These are phyloP conservation scores for Trametes polyzona DNA, from an alignment of 1,284 basidiomycete species.

Conservation along the genomic window DNA sequence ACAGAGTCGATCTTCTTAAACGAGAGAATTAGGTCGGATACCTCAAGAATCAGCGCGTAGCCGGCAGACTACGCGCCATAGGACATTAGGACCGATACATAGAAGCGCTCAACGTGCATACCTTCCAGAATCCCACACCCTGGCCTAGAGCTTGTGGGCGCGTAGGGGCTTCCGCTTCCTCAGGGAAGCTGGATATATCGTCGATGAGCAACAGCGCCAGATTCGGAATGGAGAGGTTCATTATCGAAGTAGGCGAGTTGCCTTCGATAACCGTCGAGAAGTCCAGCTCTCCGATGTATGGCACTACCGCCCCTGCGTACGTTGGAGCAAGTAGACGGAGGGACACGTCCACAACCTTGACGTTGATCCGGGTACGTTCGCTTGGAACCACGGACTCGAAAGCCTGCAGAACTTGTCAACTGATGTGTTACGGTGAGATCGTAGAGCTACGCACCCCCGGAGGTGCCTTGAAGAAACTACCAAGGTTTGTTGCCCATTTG, in stretches of 20 bases:
- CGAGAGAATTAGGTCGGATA: constrained; percentile 51
- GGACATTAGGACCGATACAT: neutral
- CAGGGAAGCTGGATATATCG: constrained; percentile 46
- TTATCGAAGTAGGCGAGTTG: constrained; percentile 57
- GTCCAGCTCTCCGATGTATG: constrained; percentile 68
- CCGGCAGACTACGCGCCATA: constrained; percentile 47
- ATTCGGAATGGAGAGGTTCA: constrained; percentile 53
- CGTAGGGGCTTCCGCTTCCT: constrained; percentile 13
- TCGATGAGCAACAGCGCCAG: constrained; percentile 66
- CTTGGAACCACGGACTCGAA: constrained; percentile 94
- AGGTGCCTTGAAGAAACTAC: constrained; percentile 78
- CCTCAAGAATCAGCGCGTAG: constrained; percentile 71
- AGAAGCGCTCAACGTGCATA: constrained; percentile 37
- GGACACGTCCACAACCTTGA: constrained; percentile 75
- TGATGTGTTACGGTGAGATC: neutral
- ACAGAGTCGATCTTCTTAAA: constrained; percentile 40
- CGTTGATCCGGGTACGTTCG: constrained; percentile 76
- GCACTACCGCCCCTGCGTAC: constrained; percentile 65
- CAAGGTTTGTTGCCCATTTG: constrained; percentile 68
- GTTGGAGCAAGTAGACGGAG: constrained; percentile 62
- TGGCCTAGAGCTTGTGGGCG: constrained; percentile 1
- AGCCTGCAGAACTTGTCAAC: constrained; percentile 49
- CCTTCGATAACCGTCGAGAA: constrained; percentile 76
- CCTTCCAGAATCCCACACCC: constrained; percentile 72
- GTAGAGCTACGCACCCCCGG: constrained; percentile 71